Base-by-base conservation (phyloP, 805 yeast species). In the Cyberlindnera misumaiensis region DNA sequence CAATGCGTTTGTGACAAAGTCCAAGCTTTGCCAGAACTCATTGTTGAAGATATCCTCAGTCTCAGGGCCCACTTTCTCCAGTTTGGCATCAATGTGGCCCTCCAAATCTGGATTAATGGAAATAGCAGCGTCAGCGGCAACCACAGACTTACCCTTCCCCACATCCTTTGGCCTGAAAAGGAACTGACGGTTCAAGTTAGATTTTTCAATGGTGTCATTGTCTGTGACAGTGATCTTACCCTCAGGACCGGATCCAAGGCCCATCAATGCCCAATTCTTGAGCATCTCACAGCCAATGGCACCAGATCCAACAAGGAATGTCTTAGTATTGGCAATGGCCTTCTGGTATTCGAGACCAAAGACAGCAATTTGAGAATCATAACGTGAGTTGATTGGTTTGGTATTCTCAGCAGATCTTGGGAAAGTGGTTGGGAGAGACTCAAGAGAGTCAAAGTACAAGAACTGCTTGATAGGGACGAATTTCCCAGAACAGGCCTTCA, bases 281-380 rank as follows among this genome's bases (percentile, higher is more conserved):
- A 93, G 71, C 89, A 93, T 90, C 65, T 93, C 98, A 68, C 98
- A 93, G 29, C 98, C 98, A 68, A 93, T 93, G 14, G 98, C 98
- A 59, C 98, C 98, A 2, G 97, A 73, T 32, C 98, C 98, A 30
- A 93, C 98, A 48, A 93, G 68, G 62, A 93, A 90, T 4, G 89
- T 87, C 55, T 77, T 82, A 46, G 83, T 66, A 60, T 89, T 86
- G 28, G 85, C 76, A 41, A 93, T 65, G 32, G 65, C 67, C 53
- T 82, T 77, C 57, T 87, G 90, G 63, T 76, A 86, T 31, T 75
- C 76, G 35, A 73, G 57, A 43, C 98, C 98, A 51, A 88, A 88
- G 1, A 90, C 96, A 2, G 97, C 97, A 55, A 88, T 84, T 67
- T 88, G 96, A n/a, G 78, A 77, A 62, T 93, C 98, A 57, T 93